A percentile compares a stretch with the other conserved stretches of the same genome.
Evolutionary conservation across 2,329 filamentous ascomycete genomes (phyloP).

Genomic region (Venturiaceae sp.): DNA sequence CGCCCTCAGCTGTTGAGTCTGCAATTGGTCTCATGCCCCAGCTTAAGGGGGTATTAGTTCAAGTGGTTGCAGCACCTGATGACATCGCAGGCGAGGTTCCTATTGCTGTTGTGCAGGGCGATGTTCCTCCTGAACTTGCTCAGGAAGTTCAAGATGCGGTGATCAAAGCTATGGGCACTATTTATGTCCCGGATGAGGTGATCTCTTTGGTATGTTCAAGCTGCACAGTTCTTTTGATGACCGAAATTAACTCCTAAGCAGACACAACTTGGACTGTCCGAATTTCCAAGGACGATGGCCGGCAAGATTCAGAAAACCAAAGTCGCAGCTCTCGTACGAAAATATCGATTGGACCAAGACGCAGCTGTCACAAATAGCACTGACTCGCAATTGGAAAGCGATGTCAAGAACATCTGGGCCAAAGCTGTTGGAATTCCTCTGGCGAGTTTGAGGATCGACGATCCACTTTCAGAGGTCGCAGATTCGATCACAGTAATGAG

Average conservation of each 20-base stretch:
- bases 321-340: conserved; percentile 19
- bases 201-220: conserved; percentile 26
- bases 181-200: conserved; percentile 30
- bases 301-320: conserved; percentile 36
- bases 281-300: conserved; percentile 31
- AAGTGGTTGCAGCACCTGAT: conserved; percentile 36
- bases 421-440: conserved; percentile 3
- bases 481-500: conserved; percentile 12
- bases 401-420: conserved; percentile 8
- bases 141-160: conserved; percentile 21
- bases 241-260: neutral
- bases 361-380: neutral
- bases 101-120: conserved; percentile 30
- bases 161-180: conserved; percentile 22
- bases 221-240: neutral
- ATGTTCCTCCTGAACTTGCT: conserved; percentile 23
- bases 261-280: conserved; percentile 28
- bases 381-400: neutral
- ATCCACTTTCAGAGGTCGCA: conserved; percentile 3
- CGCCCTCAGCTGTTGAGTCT: conserved; percentile 28
- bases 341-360: conserved; percentile 17
- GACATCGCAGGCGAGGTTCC: conserved; percentile 38
- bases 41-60: conserved; percentile 11
- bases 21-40: conserved; percentile 19
- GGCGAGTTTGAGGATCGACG: neutral